Evolutionary conservation across 2,329 filamentous ascomycete species (phyloP), one percentile per base, ranked within the genome.

Genomic region (Fusarium goolgardi): DNA sequence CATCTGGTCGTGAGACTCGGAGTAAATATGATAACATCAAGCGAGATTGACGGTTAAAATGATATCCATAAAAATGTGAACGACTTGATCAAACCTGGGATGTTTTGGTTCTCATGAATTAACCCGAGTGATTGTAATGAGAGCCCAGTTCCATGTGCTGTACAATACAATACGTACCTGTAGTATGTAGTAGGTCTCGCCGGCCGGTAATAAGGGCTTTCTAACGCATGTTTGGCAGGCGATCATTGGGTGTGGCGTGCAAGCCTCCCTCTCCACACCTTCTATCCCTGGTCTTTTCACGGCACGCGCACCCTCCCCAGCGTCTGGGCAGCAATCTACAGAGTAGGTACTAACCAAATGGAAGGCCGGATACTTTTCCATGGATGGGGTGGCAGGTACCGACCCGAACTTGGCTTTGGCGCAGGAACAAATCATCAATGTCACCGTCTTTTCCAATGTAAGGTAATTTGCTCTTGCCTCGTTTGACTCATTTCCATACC

Each of bases 381-480:
- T 44, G 58, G 58, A 31, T 44, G 58, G 58, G 20, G 55, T 65
- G 66, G 66, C 66, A 70, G 67, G 67, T 69, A 67, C 66, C 62
- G 50, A 67, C 56, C 65, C 39, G 55, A 62, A 62, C 66, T 55
- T 50, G 58, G 66, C 62, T 54, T 54, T 59, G 51, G 66, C 51
- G 63, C 66, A 69, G 67, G 67, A 69, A 69, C 67, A 55, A 70
- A 69, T 69, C 66, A 67, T 67, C 53, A 63, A 69, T 57, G 66
- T 70, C 67, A 69, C 67, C 67, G 67, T 69, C 67, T 69, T 69
- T 69, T 70, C 55, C 55, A 51, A 51, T 34, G 23, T 39, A 51
- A 51, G 34, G 34, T 51, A 67, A 54, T 45, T 69, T 58, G 52
- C 56, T 55, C 61, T 56, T 62, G 56, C 51, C 55, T 69, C 43